A percentile compares a stretch with the other conserved stretches of the same genome.
These are phyloP conservation scores for Tolypocladium endophyticum DNA, from an alignment of 2,329 filamentous ascomycete species.

Conservation along the genomic window DNA sequence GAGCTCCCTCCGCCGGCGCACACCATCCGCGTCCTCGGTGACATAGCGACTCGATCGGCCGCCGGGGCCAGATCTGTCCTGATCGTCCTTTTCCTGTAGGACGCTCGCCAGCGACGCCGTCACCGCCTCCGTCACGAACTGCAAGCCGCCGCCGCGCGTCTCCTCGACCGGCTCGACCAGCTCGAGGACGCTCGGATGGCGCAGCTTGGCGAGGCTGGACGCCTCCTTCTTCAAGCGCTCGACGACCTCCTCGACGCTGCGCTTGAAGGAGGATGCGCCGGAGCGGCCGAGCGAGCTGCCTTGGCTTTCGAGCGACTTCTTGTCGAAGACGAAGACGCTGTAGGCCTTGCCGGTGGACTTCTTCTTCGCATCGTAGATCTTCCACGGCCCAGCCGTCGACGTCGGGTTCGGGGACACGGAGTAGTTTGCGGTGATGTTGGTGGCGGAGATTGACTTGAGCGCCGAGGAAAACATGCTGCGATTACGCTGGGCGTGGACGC, in stretches of 20 bases:
- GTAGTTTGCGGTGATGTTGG: conserved; percentile 90
- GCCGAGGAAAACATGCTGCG: conserved; percentile 77
- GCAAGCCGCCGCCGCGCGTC: conserved; percentile 77
- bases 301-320: conserved; percentile 65
- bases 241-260: conserved; percentile 77
- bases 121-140: conserved; percentile 90
- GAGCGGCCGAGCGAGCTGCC: conserved; percentile 27
- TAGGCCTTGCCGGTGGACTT: conserved; percentile 84
- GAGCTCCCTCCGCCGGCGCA: conserved; percentile 63
- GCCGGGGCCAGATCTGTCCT: conserved; percentile 59
- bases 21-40: conserved; percentile 67
- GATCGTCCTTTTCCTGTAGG: conserved; percentile 79
- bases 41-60: conserved; percentile 70
- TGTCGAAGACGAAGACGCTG: conserved; percentile 91
- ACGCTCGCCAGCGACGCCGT: conserved; percentile 78
- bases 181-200: conserved; percentile 87
- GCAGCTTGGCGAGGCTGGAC: conserved; percentile 72
- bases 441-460: conserved; percentile 81
- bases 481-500: conserved; percentile 7
- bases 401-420: conserved; percentile 64
- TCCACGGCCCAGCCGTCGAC: conserved; percentile 87
- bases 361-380: conserved; percentile 94
- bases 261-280: conserved; percentile 58
- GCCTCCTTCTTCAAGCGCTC: conserved; percentile 89
- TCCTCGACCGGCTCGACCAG: conserved; percentile 93